Evolutionary conservation across 2,329 filamentous ascomycete species (phyloP).

Genomic region (Arthroderma uncinatum): DNA sequence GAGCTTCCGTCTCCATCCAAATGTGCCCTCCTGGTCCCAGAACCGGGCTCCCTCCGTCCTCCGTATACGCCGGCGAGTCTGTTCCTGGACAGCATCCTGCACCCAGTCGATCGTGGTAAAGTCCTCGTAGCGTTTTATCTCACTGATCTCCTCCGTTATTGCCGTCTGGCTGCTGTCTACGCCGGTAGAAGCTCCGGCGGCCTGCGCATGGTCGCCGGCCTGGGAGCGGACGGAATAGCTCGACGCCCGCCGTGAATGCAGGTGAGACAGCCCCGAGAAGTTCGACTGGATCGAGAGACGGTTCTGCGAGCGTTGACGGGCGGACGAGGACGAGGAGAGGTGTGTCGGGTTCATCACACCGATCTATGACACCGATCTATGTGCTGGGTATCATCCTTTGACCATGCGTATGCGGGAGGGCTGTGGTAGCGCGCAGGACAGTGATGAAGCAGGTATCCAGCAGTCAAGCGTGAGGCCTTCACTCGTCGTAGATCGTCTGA

Average conservation of each 20-base stretch:
- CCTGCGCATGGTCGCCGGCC: slow-evolving; percentile 45
- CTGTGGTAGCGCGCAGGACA: too few relatives aligned
- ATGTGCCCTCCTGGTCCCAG: slow-evolving; percentile 55
- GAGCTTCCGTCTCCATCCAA: slow-evolving; percentile 70
- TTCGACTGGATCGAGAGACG: slow-evolving; percentile 15
- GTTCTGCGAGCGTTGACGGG: slow-evolving; percentile 17
- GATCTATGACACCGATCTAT: slow-evolving; percentile 24
- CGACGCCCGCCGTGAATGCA: slow-evolving; percentile 32
- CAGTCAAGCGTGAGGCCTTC: background rate
- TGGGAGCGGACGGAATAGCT: slow-evolving; percentile 43
- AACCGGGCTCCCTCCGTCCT: slow-evolving; percentile 61
- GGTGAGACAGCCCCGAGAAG: background rate
- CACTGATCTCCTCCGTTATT: slow-evolving; percentile 87
- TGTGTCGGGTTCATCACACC: slow-evolving; percentile 35
- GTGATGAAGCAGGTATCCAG: background rate
- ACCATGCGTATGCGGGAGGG: background rate
- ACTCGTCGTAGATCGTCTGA: background rate
- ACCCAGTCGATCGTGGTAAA: slow-evolving; percentile 98
- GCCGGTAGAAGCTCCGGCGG: slow-evolving; percentile 46
- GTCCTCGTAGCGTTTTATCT: slow-evolving; percentile 98
- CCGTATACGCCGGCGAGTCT: slow-evolving; percentile 65
- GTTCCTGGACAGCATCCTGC: slow-evolving; percentile 87
- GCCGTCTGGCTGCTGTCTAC: slow-evolving; percentile 49
- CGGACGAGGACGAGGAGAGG: slow-evolving; percentile 26
- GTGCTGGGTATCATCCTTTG: background rate